Evolutionary conservation across 2,329 filamentous ascomycete species (phyloP), one percentile per base, ranked within the genome.

Genomic region (Fusarium zealandicum): DNA sequence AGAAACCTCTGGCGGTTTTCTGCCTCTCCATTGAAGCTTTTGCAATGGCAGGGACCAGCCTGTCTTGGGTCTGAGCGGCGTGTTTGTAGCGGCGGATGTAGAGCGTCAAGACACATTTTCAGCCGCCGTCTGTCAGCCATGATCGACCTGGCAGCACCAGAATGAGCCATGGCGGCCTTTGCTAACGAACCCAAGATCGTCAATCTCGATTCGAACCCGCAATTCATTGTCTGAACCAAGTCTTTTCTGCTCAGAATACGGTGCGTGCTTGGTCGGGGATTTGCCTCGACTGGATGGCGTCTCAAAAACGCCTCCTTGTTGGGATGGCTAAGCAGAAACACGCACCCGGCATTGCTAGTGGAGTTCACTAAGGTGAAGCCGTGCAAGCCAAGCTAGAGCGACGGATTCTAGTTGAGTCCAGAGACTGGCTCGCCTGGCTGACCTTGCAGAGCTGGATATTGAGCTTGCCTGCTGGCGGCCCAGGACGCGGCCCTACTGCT

Each of bases 141-240:
- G 52, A 63, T 63, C 42, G 30, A 44, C 52, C 45, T 54, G 54
- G 48, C 12, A 44, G 44, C 31, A 8, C 51, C 35, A 52, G 33
- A 48, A 30, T 28, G 28, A 56, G 28, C 36, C 46, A 20, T 47
- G 42, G 45, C 54, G 43, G 59, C 11, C 11, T 51, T 56, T 55
- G 27, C 37, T 46, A 20, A 40, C 51, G 37, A 59, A 57, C 41
- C 50, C 49, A 59, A 47, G 50, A 60, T 64, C 57, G 64, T 40
- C 61, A 64, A 64, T 67, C 64, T 60, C 65, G 59, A 66, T 67
- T 59, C 54, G 39, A 44, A 16, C 37, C 13, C 33, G 22, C 41
- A 36, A 42, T 55, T 50, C 52, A 54, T 52, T 49, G 55, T 57
- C 42, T 58, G 42, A 53, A 54, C 47, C 53, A 54, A 43, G 59